Evolutionary conservation across 192 early-diverging fungal genomes (phyloP), one percentile per base, ranked within the genome.

Genomic region (Diversispora epigaea): DNA sequence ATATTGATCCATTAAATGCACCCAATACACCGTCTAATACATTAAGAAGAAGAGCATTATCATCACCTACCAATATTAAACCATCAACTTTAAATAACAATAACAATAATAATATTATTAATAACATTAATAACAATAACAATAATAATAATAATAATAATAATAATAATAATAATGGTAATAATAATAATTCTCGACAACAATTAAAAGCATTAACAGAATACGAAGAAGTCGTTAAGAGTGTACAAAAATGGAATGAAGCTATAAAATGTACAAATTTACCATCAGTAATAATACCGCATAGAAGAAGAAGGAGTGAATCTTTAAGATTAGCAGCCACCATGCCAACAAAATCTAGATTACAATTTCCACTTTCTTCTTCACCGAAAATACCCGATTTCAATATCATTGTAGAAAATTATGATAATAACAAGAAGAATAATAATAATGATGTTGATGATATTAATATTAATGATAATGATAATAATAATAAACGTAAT

Each of bases 181-280:
- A 80, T 22, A 73, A 69, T 17, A 68, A 64, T 50, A 73, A 78
- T 9, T 79, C 75, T 58, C 60, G 77, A 64, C 76, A 65, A 39
- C 77, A 76, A 19, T 71, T 68, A 17, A 80, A 78, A 70, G 57
- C 69, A 1, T 63, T 76, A 15, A 75, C 81, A 46, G 81, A 71
- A 3, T 83, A 80, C 25, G 79, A 80, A 0, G 82, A 83, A 41
- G 76, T 75, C 11, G 72, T 83, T 41, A 77, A 79, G 62, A 77
- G 76, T 52, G 79, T 83, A 3, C 75, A 79, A 54, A 77, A 83
- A 39, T 83, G 78, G 77, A 83, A 83, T 60, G 69, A 79, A 45
- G 79, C 82, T 10, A 62, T 83, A 50, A 75, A 79, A 39, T 60
- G 67, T 40, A 4, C 62, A 68, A 66, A 52, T 41, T 56, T 49